Evolutionary conservation across 2,329 filamentous ascomycete genomes (phyloP).

Genomic region (Exophiala viscosa): DNA sequence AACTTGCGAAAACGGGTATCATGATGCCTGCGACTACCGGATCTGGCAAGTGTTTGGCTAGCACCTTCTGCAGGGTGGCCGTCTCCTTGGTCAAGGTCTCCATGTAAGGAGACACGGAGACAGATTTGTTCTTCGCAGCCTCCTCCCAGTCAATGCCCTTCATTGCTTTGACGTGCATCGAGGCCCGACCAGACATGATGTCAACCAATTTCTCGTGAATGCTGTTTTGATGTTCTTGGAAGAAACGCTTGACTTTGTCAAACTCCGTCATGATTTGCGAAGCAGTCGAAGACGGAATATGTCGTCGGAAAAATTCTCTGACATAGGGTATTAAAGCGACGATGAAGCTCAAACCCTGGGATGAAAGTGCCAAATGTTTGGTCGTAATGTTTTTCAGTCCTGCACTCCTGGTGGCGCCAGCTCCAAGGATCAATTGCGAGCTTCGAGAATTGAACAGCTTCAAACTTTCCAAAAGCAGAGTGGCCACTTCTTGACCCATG

Average conservation of each 20-base stretch:
- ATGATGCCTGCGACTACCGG: slow-evolving; percentile 77
- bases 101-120: slow-evolving; percentile 67
- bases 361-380: slow-evolving; percentile 87
- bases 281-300: slow-evolving; percentile 51
- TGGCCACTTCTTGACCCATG: slow-evolving; percentile 76
- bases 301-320: slow-evolving; percentile 83
- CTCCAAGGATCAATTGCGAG: slow-evolving; percentile 93
- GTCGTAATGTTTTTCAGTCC: slow-evolving; percentile 95
- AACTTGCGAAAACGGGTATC: slow-evolving; percentile 76
- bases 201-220: slow-evolving; percentile 92
- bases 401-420: slow-evolving; percentile 81
- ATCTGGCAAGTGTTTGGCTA: slow-evolving; percentile 77
- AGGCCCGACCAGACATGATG: slow-evolving; percentile 78
- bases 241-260: slow-evolving; percentile 76
- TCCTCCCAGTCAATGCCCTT: slow-evolving; percentile 71
- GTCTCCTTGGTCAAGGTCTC: slow-evolving; percentile 85
- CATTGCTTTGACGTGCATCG: slow-evolving; percentile 70
- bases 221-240: slow-evolving; percentile 83
- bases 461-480: slow-evolving; percentile 76
- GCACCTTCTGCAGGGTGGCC: slow-evolving; percentile 73
- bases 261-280: slow-evolving; percentile 70
- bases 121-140: slow-evolving; percentile 38
- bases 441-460: slow-evolving; percentile 94
- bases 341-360: slow-evolving; percentile 82
- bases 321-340: slow-evolving; percentile 84